Percentiles rank a stretch among this genome's conserved stretches.
Evolutionary conservation across 805 yeast genomes (phyloP).

Genomic region (Wickerhamomyces chambardii): DNA sequence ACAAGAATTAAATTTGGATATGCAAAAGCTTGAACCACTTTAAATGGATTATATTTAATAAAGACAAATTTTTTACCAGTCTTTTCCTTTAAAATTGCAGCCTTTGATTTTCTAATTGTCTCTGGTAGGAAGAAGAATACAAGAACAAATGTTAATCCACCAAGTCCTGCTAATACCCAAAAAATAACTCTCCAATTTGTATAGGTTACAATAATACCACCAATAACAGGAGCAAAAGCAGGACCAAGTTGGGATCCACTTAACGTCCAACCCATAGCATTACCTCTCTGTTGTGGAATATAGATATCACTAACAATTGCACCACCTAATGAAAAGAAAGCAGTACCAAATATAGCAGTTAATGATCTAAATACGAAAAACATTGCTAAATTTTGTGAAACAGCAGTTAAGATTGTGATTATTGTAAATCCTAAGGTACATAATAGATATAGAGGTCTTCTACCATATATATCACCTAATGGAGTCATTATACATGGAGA

Average conservation of each 20-base stretch:
- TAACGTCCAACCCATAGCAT: slow-evolving; percentile 38
- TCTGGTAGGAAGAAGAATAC: slow-evolving; percentile 36
- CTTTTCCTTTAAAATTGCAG: slow-evolving; percentile 14
- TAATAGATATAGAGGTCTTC: slow-evolving; percentile 32
- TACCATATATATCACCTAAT: slow-evolving; percentile 43
- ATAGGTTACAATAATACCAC: slow-evolving; percentile 44
- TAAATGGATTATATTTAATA: slow-evolving; percentile 35
- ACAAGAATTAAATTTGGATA: slow-evolving; percentile 35
- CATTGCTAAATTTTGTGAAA: slow-evolving; percentile 43
- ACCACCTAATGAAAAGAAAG: slow-evolving; percentile 47
- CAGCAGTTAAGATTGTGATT: slow-evolving; percentile 28
- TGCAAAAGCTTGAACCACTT: slow-evolving; percentile 30
- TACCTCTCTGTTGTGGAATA: slow-evolving; percentile 40
- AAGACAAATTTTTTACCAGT: slow-evolving; percentile 29
- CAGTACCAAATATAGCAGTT: slow-evolving; percentile 46
- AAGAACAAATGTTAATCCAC: slow-evolving; percentile 23
- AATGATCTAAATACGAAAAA: slow-evolving; percentile 41
- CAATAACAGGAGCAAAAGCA: slow-evolving; percentile 42
- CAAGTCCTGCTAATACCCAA: slow-evolving; percentile 37
- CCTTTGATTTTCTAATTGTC: slow-evolving; percentile 27
- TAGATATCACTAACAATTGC: slow-evolving; percentile 41
- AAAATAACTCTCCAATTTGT: slow-evolving; percentile 46
- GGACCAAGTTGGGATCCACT: slow-evolving; percentile 47
- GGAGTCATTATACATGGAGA: slow-evolving; percentile 45
- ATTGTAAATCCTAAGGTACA: slow-evolving; percentile 25